A percentile compares a stretch with the other conserved stretches of the same genome.
These are phyloP conservation scores for Neocucurbitaria cava DNA, from an alignment of 2,329 filamentous ascomycete species.

Conservation along the genomic window DNA sequence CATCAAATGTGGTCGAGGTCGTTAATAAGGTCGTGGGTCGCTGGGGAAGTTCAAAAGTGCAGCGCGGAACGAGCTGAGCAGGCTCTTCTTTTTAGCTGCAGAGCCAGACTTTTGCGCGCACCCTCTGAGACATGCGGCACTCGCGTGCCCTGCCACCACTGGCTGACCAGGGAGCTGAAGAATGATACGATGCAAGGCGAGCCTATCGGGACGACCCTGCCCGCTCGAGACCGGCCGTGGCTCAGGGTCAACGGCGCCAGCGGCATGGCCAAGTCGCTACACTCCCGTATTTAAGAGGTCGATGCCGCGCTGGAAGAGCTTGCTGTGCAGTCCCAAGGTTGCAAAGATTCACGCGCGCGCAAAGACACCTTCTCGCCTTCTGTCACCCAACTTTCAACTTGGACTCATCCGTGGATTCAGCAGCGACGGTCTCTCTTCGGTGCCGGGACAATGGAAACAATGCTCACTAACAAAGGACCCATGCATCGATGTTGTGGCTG, in stretches of 20 bases:
- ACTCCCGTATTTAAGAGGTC: not conserved
- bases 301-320: not conserved
- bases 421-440: not conserved
- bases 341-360: not conserved
- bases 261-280: conserved; percentile 1
- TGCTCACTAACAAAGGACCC: not conserved
- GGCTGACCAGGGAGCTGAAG: conserved; percentile 6
- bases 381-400: not conserved
- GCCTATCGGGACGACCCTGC: conserved; percentile 1
- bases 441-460: not conserved
- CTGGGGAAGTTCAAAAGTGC: not conserved
- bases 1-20: not conserved
- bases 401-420: not conserved
- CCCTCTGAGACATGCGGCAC: not conserved
- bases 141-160: conserved; percentile 7
- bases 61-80: not conserved
- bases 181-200: conserved; percentile 4
- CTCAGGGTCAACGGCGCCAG: conserved; percentile 6
- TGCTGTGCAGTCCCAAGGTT: not conserved
- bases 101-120: not conserved
- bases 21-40: not conserved
- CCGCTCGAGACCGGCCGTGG: conserved; percentile 10
- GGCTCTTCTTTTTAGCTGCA: not conserved
- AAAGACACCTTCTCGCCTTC: not conserved
- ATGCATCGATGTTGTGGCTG: conserved; percentile 10